These are phyloP conservation scores for Xylariaceae sp. DNA, from an alignment of 2,329 filamentous ascomycete species.

Conservation along the genomic window DNA sequence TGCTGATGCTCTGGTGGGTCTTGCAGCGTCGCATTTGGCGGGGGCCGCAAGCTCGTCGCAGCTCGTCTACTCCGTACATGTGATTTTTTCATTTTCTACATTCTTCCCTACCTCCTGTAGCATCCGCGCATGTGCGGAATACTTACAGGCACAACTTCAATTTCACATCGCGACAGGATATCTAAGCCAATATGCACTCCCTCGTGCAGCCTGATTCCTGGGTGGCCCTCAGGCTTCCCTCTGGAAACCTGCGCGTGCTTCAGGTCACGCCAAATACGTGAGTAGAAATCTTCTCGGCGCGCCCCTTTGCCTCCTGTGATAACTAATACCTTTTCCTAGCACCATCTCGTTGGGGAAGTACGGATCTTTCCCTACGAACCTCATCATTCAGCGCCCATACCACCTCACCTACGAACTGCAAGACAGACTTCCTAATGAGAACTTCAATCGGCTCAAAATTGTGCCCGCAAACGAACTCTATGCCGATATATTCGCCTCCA, in stretches of 20 bases:
- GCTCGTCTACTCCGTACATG: background rate
- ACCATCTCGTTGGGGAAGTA: conserved; percentile 89
- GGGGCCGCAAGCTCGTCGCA: background rate
- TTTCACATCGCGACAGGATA: background rate
- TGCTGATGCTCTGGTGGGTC: background rate
- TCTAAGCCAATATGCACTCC: conserved; percentile 36
- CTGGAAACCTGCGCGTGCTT: conserved; percentile 53
- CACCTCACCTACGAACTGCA: conserved; percentile 87
- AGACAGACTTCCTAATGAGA: conserved; percentile 62
- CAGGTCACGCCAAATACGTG: conserved; percentile 60
- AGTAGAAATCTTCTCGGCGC: conserved; percentile 20
- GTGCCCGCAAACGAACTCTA: conserved; percentile 80
- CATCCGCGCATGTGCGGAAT: background rate
- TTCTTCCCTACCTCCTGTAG: background rate
- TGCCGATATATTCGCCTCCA: conserved; percentile 63
- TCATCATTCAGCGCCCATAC: conserved; percentile 86
- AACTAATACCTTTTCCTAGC: conserved; percentile 41
- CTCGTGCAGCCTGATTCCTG: conserved; percentile 55
- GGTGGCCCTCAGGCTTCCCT: conserved; percentile 57
- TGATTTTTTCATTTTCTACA: background rate
- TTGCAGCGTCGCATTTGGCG: background rate
- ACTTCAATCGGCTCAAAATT: conserved; percentile 67
- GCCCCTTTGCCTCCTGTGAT: background rate
- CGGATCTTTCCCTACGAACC: conserved; percentile 82
- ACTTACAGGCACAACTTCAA: background rate